A percentile compares a stretch with the other conserved stretches of the same genome.
These are phyloP conservation scores for Schizochytrium sp. DNA, from an alignment of 108 stramenopile genomes.

Conservation along the genomic window DNA sequence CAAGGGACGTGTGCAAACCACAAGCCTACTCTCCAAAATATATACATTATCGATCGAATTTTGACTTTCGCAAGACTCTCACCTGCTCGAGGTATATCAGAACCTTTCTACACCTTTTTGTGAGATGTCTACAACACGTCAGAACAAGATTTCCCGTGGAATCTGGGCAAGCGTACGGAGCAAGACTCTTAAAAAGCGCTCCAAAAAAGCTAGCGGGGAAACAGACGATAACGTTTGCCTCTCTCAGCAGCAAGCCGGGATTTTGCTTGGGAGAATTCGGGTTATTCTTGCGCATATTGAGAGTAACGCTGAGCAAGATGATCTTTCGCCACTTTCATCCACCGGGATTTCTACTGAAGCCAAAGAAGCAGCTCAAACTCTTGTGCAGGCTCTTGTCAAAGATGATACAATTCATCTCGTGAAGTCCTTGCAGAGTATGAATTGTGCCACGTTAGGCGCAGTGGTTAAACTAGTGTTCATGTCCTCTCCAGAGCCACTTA, in stretches of 20 bases:
- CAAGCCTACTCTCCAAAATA: no score
- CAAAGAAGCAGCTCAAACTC: constrained; percentile 14
- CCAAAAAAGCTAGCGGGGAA: neutral
- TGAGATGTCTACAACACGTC: constrained; percentile 22
- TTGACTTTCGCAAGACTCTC: no score
- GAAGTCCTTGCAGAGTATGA: constrained; percentile 19
- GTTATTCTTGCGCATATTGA: constrained; percentile 52
- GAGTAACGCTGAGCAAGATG: constrained; percentile 2
- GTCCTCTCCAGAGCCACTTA: constrained; percentile 40
- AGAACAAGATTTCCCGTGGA: neutral
- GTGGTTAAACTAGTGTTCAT: constrained; percentile 39
- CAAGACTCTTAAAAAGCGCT: constrained; percentile 20
- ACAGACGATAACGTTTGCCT: neutral
- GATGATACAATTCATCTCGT: constrained; percentile 46
- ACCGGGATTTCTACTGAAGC: constrained; percentile 29
- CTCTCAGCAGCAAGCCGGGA: neutral
- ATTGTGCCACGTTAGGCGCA: constrained; percentile 52
- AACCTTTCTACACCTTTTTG: neutral
- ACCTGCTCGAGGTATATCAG: no score
- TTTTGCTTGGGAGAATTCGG: neutral
- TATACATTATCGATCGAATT: no score
- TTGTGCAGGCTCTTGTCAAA: constrained; percentile 23
- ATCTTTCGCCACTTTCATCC: neutral
- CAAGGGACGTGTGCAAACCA: no score
- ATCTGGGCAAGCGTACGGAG: constrained; percentile 59